Conservation (phyloP, 1,284 basidiomycete species). For the Inonotus hispidus region DNA sequence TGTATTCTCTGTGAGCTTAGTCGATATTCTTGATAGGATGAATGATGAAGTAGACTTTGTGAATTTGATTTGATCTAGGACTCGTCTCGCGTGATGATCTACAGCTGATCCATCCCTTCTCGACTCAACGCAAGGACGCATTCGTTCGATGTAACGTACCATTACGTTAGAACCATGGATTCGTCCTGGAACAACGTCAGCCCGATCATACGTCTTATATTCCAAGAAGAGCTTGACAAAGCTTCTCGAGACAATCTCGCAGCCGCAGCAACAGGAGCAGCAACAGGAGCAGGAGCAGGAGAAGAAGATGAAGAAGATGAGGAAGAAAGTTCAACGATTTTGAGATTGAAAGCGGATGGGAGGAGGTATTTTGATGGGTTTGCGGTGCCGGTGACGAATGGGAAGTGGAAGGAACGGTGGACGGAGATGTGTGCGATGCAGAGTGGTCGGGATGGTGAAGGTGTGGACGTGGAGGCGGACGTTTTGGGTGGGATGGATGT, state of each 20-base stretch:
- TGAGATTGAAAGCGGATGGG: slow-evolving; percentile 45
- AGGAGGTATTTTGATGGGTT: slow-evolving; percentile 57
- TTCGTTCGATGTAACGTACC: too few relatives aligned
- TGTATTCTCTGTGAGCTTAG: not conserved
- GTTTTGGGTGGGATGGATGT: not conserved
- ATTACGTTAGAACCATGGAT: not conserved
- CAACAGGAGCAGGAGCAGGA: not conserved
- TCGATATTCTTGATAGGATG: too few relatives aligned
- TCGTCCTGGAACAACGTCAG: slow-evolving; percentile 6
- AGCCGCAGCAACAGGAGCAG: too few relatives aligned
- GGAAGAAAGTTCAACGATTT: slow-evolving; percentile 34
- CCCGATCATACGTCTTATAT: slow-evolving; percentile 11
- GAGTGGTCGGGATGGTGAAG: slow-evolving; percentile 20
- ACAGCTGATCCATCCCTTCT: not conserved
- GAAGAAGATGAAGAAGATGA: not conserved
- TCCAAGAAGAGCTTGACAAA: slow-evolving; percentile 13
- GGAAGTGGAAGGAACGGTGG: slow-evolving; percentile 87
- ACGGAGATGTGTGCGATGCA: slow-evolving; percentile 77
- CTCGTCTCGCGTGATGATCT: not conserved
- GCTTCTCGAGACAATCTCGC: not conserved
- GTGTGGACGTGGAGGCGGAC: not conserved
- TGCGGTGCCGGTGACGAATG: slow-evolving; percentile 83
- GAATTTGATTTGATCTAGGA: not conserved
- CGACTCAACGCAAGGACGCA: not conserved
- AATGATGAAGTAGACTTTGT: not conserved